phyloP scores from a whole-genome alignment of 805 yeast genomes.

The Metschnikowia lochheadii region DNA sequence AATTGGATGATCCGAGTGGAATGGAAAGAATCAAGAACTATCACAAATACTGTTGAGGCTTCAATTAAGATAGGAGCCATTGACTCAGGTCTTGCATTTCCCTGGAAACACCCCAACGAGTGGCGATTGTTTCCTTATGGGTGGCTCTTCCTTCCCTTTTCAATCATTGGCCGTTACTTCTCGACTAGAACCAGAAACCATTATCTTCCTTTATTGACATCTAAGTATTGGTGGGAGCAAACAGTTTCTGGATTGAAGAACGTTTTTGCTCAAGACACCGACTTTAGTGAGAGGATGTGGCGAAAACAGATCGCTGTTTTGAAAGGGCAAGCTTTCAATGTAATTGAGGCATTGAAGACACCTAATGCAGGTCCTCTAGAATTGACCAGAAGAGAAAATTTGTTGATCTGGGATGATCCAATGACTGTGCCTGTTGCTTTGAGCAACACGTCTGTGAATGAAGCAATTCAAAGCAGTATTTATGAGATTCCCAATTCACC shows the following conservation, averaged over 20 bases:
- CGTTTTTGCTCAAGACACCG: constrained; percentile 52
- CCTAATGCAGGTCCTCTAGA: constrained; percentile 65
- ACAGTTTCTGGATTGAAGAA: constrained; percentile 44
- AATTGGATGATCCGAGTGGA: constrained; percentile 71
- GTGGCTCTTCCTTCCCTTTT: constrained; percentile 65
- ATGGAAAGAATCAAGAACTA: constrained; percentile 25
- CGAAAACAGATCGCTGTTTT: constrained; percentile 62
- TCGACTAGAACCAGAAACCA: constrained; percentile 51
- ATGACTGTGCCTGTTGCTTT: constrained; percentile 49
- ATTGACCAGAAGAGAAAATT: constrained; percentile 53
- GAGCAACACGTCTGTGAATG: constrained; percentile 28
- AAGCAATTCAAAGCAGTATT: constrained; percentile 37
- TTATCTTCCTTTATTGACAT: constrained; percentile 54
- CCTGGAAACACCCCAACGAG: constrained; percentile 81
- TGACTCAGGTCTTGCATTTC: constrained; percentile 70
- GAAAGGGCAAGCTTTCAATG: constrained; percentile 76
- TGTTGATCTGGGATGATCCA: constrained; percentile 56
- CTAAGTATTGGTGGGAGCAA: constrained; percentile 69
- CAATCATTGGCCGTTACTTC: constrained; percentile 65
- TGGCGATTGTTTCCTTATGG: constrained; percentile 80
- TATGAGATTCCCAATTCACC: constrained; percentile 14
- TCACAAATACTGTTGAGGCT: constrained; percentile 3
- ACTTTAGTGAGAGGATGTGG: constrained; percentile 66
- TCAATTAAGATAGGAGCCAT: constrained; percentile 60
- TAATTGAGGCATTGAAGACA: constrained; percentile 58